Evolutionary conservation across 176 grass and related monocot genomes (phyloP), one percentile per base, ranked within the genome.

Genomic region (Triticum timopheevii): DNA sequence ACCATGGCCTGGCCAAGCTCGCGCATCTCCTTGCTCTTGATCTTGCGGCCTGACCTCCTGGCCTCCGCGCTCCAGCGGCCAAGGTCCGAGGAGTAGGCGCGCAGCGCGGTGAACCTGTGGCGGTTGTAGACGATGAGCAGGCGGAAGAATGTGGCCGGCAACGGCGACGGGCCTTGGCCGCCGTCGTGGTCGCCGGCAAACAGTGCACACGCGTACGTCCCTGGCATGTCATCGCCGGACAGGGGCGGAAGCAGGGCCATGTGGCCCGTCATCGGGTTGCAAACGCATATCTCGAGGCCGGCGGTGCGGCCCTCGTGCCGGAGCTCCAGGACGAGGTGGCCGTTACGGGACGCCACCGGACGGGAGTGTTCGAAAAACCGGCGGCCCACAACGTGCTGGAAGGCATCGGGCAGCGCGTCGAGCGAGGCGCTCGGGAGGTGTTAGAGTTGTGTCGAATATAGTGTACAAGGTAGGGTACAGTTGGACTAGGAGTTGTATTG

Each of bases 101-200:
- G 59, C 7, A 84, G 3, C 1, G 22, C 73, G 1, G 83, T 77
- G 73, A 58, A 77, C 2, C 13, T 6, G 13, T 10, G 62, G 2
- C 73, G 62, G 61, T 85, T 77, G 73, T 85, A 78, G 20, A 85
- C 42, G 62, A 85, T 38, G 73, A 85, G 20, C 27, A 85, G 13
- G 59, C 73, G 61, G 40, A 76, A 66, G 73, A 85, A 76, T 19
- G 3, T 38, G 12, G 42, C 17, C 25, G 71, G 72, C 39, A 15
- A 13, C 52, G 52, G 52, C 52, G 17, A 58, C 52, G 17, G 19
- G 7, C 17, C 17, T 58, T 8, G 2, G 52, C 17, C 52, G 52
- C 52, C 52, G 50, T 52, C 47, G 3, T 56, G 45, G 24, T 80
- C 76, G 24, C 74, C 50, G 0, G 50, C 22, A 10, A 77, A 42